Evolutionary conservation across 768 basidiomycete species (phyloP).

Genomic region (Xerocomellus amylosporus): DNA sequence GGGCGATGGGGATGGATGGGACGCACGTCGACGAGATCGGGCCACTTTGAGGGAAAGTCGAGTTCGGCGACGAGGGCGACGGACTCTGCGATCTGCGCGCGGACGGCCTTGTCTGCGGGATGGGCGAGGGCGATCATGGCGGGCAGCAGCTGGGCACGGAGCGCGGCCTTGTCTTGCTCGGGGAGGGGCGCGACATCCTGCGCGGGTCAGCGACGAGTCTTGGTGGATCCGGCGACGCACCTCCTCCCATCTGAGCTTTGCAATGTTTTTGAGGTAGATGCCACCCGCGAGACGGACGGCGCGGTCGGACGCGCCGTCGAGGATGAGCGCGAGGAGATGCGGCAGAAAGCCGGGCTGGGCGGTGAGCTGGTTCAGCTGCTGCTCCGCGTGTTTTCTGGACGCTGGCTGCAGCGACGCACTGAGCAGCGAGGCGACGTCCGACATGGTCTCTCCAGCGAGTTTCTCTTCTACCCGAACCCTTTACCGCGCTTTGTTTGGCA

Average conservation of each 20-base stretch:
- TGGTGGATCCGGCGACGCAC: slow-evolving; percentile 39
- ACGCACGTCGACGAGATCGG: slow-evolving; percentile 85
- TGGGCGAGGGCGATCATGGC: slow-evolving; percentile 86
- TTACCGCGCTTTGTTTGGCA: slow-evolving; percentile 9
- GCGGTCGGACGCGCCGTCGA: slow-evolving; percentile 61
- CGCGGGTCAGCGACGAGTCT: background rate
- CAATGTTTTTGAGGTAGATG: slow-evolving; percentile 89
- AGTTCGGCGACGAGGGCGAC: slow-evolving; percentile 87
- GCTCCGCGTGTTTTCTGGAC: slow-evolving; percentile 79
- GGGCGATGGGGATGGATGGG: background rate
- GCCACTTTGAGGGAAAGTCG: slow-evolving; percentile 91
- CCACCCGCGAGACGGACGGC: slow-evolving; percentile 79
- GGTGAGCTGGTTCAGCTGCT: slow-evolving; percentile 64
- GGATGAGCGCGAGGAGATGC: slow-evolving; percentile 74
- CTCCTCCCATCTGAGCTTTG: slow-evolving; percentile 87
- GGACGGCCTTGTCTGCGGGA: slow-evolving; percentile 66
- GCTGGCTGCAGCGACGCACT: slow-evolving; percentile 66
- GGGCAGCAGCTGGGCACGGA: slow-evolving; percentile 79
- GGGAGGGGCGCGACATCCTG: slow-evolving; percentile 73
- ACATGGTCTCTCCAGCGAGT: slow-evolving; percentile 40
- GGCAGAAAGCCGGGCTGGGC: slow-evolving; percentile 74
- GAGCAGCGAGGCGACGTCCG: slow-evolving; percentile 67
- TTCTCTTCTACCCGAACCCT: background rate
- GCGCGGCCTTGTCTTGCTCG: slow-evolving; percentile 64
- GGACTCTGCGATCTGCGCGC: slow-evolving; percentile 89